Evolutionary conservation across 306 rosid genomes (phyloP).

Genomic region (Quercus robur): DNA sequence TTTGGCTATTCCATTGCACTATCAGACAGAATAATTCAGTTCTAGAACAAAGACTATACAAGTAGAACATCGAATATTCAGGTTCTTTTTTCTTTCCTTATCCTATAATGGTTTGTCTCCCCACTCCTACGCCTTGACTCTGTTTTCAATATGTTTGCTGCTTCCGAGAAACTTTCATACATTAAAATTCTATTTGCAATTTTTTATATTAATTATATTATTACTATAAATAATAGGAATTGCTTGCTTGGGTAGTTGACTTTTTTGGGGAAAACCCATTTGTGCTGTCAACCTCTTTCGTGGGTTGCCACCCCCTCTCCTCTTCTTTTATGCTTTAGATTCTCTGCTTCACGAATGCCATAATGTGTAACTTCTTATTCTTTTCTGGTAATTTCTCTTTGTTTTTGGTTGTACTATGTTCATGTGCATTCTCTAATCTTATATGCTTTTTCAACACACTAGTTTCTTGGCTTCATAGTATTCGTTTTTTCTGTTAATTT

Average conservation of each 20-base stretch:
- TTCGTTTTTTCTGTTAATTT: not conserved
- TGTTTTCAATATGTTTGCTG: slow-evolving; percentile 9
- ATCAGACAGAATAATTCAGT: slow-evolving; percentile 15
- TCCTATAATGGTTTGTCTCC: not conserved
- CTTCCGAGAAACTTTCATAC: slow-evolving; percentile 5
- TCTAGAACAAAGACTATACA: not conserved
- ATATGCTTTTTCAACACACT: not conserved
- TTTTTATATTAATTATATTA: too few relatives aligned
- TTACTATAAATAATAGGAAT: slow-evolving; percentile 1
- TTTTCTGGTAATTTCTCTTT: slow-evolving; percentile 3
- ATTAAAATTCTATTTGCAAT: not conserved
- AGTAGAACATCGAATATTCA: slow-evolving; percentile 30
- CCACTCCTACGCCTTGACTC: not conserved
- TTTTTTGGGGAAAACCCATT: slow-evolving; percentile 42
- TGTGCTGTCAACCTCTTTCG: slow-evolving; percentile 33
- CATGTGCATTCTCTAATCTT: not conserved
- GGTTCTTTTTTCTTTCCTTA: slow-evolving; percentile 25
- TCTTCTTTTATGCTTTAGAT: slow-evolving; percentile 16
- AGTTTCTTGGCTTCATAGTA: not conserved
- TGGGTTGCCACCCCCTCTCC: slow-evolving; percentile 28
- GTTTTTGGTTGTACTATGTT: not conserved
- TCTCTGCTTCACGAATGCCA: slow-evolving; percentile 22
- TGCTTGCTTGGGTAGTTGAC: slow-evolving; percentile 46
- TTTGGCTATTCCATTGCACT: slow-evolving; percentile 24
- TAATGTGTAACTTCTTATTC: not conserved